Evolutionary conservation across 768 basidiomycete species (phyloP), one percentile per base, ranked within the genome.

Genomic region (Baorangia bicolor): DNA sequence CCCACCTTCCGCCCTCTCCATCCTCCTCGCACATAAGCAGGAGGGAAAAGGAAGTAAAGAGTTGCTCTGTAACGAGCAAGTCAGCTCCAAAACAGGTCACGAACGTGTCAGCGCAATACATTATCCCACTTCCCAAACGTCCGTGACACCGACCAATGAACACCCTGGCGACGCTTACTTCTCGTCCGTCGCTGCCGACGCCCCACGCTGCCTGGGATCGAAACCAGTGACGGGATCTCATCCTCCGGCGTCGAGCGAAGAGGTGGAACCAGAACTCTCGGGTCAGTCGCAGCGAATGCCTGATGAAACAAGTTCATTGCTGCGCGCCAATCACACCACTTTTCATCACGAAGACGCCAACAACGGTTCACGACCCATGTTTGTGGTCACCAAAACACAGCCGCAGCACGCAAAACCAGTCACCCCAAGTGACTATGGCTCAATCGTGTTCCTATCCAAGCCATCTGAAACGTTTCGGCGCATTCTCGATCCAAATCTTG

Each of bases 1-100:
- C 1, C 58, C 57, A 16, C 72, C 72, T 34, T 77, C 75, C 4
- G 70, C 65, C 12, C 65, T 75, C 34, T 75, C 75, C n/a, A 45
- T 75, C 34, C 68, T 77, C 42, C 65, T 75, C 55, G 62, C 74
- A 5, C 69, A 51, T 3, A 64, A 59, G 33, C 50, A 56, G 21
- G 58, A 55, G 2, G 44, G 14, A 18, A 61, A 55, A 4, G 28
- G 41, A 31, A 52, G 39, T 20, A 37, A 41, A 16, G 51, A 48
- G 38, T 39, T 45, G 5, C 43, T 50, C 27, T 9, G 11, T 21
- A 28, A 16, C 13, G 55, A 53, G 14, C 59, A 46, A 21, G 20
- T 39, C 10, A 30, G 4, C 39, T 25, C 53, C 9, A 43, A 50
- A 28, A 13, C 31, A 39, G 7, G 28, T 10, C 45, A 37, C 31